These are phyloP conservation scores for Funneliformis mosseae DNA, from an alignment of 192 early-diverging fungal species.

Conservation along the genomic window DNA sequence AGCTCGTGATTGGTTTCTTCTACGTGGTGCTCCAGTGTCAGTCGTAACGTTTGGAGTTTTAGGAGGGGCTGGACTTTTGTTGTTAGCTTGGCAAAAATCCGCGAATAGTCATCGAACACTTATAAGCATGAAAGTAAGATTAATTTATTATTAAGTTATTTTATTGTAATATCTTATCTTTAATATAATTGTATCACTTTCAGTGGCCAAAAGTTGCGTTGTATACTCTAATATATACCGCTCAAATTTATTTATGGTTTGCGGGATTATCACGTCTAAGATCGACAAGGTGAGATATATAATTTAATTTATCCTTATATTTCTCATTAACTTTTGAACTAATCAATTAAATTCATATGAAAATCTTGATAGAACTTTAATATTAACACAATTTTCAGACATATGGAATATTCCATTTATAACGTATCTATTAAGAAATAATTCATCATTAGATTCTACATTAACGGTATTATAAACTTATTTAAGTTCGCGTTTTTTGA, in stretches of 20 bases:
- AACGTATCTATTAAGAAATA: conserved; percentile 38
- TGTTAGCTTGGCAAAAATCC: background rate
- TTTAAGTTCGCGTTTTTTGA: background rate
- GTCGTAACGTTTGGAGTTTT: conserved; percentile 19
- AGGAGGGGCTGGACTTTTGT: background rate
- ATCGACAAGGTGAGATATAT: background rate
- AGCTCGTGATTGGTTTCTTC: conserved; percentile 15
- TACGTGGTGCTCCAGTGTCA: conserved; percentile 4
- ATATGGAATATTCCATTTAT: conserved; percentile 46
- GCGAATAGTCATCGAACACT: background rate
- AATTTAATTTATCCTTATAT: background rate
- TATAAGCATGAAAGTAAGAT: background rate
- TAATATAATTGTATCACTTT: background rate
- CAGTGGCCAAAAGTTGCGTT: conserved; percentile 21
- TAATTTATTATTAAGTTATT: background rate
- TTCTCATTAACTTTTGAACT: background rate
- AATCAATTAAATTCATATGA: background rate
- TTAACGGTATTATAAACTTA: conserved; percentile 25
- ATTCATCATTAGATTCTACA: conserved; percentile 28
- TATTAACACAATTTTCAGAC: conserved; percentile 47
- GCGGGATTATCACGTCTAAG: conserved; percentile 35
- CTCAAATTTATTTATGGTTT: conserved; percentile 45
- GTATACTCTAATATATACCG: conserved; percentile 25
- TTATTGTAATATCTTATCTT: background rate
- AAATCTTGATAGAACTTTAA: conserved; percentile 37